phyloP scores from a whole-genome alignment of 129 eudicot species.

The Escallonia rubra region DNA sequence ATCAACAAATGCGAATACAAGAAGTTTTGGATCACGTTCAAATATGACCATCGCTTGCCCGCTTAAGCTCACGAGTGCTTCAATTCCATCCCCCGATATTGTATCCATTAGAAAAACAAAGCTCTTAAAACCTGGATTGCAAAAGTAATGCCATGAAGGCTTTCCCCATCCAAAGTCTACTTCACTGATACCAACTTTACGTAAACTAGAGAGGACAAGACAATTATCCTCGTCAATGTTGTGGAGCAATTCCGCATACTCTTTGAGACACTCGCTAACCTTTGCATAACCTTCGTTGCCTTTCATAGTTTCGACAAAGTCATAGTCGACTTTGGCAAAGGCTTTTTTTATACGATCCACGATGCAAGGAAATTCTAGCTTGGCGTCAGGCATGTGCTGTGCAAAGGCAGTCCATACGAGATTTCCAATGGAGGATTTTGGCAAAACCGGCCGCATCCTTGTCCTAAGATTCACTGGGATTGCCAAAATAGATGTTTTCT shows the following conservation, averaged over 20 bases:
- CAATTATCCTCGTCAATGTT: neutral
- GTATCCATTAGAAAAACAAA: slow-evolving; percentile 12
- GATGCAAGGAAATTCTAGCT: slow-evolving; percentile 3
- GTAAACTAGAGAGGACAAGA: slow-evolving; percentile 3
- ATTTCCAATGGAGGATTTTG: slow-evolving; percentile 7
- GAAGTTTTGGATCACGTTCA: neutral
- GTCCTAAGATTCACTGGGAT: slow-evolving; percentile 14
- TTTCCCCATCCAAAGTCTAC: slow-evolving; percentile 34
- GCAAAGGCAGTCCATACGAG: neutral
- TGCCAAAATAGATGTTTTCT: neutral
- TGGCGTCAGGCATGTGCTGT: neutral
- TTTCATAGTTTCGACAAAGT: neutral
- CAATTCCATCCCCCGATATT: slow-evolving; percentile 18
- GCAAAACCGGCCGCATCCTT: neutral
- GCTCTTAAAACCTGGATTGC: neutral
- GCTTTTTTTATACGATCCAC: neutral
- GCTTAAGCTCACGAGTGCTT: slow-evolving; percentile 15
- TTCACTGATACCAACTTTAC: slow-evolving; percentile 16
- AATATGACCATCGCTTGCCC: slow-evolving; percentile 9
- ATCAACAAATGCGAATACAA: no score
- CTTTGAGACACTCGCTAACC: neutral
- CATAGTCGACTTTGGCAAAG: neutral
- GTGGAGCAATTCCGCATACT: neutral
- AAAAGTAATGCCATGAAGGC: slow-evolving; percentile 12
- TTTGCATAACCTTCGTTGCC: neutral